Evolutionary conservation across 129 eudicot genomes (phyloP).

Genomic region (Gnaphalium uliginosum): DNA sequence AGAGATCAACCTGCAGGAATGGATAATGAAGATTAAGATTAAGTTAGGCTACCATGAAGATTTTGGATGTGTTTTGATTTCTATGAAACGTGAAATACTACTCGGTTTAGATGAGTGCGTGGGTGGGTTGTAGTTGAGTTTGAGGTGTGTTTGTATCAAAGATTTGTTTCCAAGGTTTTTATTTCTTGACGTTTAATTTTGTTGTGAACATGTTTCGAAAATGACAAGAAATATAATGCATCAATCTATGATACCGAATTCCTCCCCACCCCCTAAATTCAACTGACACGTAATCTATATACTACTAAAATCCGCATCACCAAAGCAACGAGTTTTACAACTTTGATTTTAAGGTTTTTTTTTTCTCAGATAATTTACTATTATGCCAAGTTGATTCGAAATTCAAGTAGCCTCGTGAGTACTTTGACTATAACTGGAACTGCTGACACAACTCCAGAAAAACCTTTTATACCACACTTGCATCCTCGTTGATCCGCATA

Average conservation of each 20-base stretch:
- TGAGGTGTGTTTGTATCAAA: neutral
- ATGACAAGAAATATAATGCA: neutral
- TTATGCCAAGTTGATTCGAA: too few relatives aligned
- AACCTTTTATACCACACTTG: neutral
- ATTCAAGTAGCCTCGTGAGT: too few relatives aligned
- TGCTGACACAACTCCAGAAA: neutral
- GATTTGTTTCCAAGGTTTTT: neutral
- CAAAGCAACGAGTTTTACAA: too few relatives aligned
- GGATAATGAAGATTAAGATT: constrained; percentile 63
- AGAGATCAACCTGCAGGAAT: constrained; percentile 57
- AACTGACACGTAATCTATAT: too few relatives aligned
- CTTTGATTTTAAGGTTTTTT: too few relatives aligned
- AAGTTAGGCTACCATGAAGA: neutral
- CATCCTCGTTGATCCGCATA: too few relatives aligned
- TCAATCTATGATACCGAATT: too few relatives aligned
- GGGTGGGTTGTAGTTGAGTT: neutral
- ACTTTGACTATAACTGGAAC: too few relatives aligned
- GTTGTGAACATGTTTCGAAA: neutral
- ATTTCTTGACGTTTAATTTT: neutral
- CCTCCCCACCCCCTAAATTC: too few relatives aligned
- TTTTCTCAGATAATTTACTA: too few relatives aligned
- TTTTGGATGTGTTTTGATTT: neutral
- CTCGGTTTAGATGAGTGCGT: neutral
- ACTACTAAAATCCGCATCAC: too few relatives aligned
- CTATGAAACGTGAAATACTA: neutral